Evolutionary conservation across 2,329 filamentous ascomycete genomes (phyloP), one percentile per base, ranked within the genome.

Genomic region (Ceratocystis diversiconidia): DNA sequence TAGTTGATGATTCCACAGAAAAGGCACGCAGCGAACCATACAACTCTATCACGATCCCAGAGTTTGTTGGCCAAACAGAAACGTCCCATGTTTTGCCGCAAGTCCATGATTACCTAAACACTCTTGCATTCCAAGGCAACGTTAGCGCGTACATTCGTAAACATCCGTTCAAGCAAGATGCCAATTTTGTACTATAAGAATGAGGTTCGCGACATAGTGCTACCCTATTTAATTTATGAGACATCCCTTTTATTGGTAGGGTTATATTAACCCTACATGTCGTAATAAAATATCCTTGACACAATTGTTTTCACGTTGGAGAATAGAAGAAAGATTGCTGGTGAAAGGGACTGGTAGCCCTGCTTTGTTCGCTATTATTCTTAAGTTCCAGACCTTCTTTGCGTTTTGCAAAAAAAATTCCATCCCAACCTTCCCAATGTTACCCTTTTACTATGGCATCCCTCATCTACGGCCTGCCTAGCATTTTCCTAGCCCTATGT

Each of bases 11-110:
- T 75, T 89, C 86, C 36, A 71, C 76, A 0, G 81, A 92, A 71
- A 99, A 97, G 78, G 92, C 87, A 0, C 80, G 83, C 30, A 86
- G 82, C 65, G 90, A 99, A 74, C 94, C 94, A 0, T 83, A 84
- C 76, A 97, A 97, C 71, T 80, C 94, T 25, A 76, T 97, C 8
- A 79, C 85, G 69, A 81, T 97, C 25, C 89, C 91, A 0, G 90
- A 95, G 74, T 96, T 94, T 72, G 73, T 74, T 1, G 83, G 80
- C 12, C 55, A 67, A 1, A 68, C 71, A 5, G 80, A 83, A 71
- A 57, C 69, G 0, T 72, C 72, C 1, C 70, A 75, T 52, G 76
- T 86, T 7, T 72, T 87, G 62, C 80, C 80, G 0, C 79, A 81
- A 69, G 82, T 87, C 1, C 82, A 85, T 70, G 80, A 85, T 69